These are phyloP conservation scores for Penicillium crustosum DNA, from an alignment of 2,329 filamentous ascomycete genomes.

Conservation along the genomic window DNA sequence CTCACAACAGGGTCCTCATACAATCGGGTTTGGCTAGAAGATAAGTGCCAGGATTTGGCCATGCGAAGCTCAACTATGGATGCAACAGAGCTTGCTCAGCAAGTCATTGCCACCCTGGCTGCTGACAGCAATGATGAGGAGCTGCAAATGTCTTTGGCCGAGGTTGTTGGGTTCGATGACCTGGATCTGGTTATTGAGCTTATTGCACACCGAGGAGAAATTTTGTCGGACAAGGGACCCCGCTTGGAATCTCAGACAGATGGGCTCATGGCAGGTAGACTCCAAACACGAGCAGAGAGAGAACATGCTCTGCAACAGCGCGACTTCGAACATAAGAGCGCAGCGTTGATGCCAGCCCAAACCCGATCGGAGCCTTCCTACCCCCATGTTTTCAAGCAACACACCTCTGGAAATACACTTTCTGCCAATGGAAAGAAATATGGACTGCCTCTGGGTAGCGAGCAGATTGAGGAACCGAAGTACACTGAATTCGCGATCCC, in stretches of 20 bases:
- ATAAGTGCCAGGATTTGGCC: conserved; percentile 67
- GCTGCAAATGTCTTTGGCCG: conserved; percentile 84
- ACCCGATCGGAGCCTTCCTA: conserved; percentile 72
- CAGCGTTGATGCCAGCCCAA: conserved; percentile 68
- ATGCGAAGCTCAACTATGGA: conserved; percentile 65
- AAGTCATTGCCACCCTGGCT: conserved; percentile 71
- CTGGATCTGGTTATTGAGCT: conserved; percentile 90
- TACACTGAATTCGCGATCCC: conserved; percentile 91
- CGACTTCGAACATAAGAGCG: conserved; percentile 81
- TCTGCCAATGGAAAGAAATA: conserved; percentile 80
- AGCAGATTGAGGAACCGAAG: conserved; percentile 68
- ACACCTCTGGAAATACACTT: conserved; percentile 82
- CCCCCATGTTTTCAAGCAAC: conserved; percentile 86
- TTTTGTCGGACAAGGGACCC: conserved; percentile 51
- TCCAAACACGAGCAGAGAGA: conserved; percentile 74
- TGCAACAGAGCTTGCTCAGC: conserved; percentile 68
- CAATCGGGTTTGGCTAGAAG: conserved; percentile 68
- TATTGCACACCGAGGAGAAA: conserved; percentile 71
- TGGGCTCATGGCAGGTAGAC: conserved; percentile 50
- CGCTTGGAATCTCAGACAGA: conserved; percentile 42
- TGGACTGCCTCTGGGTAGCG: conserved; percentile 72
- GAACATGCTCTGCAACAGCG: conserved; percentile 73
- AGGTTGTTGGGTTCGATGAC: conserved; percentile 89
- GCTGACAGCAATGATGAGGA: conserved; percentile 75
- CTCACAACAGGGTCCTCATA: conserved; percentile 44